These are phyloP conservation scores for Phytophthora brassicae DNA, from an alignment of 352 stramenopile genomes.

Conservation along the genomic window DNA sequence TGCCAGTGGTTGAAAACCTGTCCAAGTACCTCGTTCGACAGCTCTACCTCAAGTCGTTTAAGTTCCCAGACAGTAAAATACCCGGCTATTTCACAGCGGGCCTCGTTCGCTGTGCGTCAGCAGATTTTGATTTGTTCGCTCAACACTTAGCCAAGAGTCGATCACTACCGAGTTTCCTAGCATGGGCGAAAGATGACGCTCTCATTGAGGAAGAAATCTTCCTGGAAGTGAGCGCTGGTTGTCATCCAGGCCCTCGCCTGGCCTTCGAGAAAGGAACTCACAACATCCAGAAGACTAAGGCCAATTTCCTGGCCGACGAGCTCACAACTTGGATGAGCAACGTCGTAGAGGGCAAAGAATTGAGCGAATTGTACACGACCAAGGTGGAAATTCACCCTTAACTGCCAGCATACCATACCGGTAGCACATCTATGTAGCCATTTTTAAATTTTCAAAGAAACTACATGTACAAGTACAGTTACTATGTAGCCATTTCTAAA, in stretches of 20 bases:
- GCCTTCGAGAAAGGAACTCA: conserved; percentile 56
- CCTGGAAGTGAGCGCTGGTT: conserved; percentile 34
- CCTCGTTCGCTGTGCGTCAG: conserved; percentile 50
- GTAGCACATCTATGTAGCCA: too few relatives aligned
- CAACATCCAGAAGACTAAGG: conserved; percentile 81
- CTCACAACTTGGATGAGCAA: conserved; percentile 49
- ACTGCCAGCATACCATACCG: neutral
- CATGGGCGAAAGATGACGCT: conserved; percentile 60
- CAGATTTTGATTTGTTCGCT: conserved; percentile 45
- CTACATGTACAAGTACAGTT: too few relatives aligned
- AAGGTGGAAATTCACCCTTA: conserved; percentile 19
- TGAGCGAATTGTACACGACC: conserved; percentile 6
- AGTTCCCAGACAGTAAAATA: conserved; percentile 45
- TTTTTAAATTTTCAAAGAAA: too few relatives aligned
- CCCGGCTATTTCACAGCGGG: conserved; percentile 62
- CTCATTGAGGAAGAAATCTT: conserved; percentile 66
- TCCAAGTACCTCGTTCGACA: conserved; percentile 37
- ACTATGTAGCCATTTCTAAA: too few relatives aligned
- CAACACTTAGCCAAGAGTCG: conserved; percentile 30
- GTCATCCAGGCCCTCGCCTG: conserved; percentile 40
- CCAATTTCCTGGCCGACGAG: conserved; percentile 36
- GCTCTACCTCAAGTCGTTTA: conserved; percentile 49
- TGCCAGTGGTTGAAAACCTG: conserved; percentile 15
- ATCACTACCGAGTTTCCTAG: conserved; percentile 47
- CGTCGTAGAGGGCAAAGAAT: conserved; percentile 20